Conservation (phyloP, 305 asterid genomes). For the Galium porrigens region DNA sequence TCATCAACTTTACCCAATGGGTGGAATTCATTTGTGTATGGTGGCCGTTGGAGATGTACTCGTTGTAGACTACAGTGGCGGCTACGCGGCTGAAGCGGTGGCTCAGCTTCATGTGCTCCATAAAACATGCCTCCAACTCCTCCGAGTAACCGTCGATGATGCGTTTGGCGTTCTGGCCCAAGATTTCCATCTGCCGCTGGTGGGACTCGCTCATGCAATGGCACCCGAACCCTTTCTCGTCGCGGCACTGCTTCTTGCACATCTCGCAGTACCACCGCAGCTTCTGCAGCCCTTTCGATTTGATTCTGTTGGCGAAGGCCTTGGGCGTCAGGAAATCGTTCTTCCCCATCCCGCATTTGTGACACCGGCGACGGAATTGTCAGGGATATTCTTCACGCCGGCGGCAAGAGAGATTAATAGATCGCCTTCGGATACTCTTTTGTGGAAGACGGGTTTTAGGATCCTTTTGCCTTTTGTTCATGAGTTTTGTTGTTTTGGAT, state of each 20-base stretch:
- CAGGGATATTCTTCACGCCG: constrained; percentile 3
- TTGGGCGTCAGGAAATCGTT: constrained; percentile 76
- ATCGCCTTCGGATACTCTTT: no score
- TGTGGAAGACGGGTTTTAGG: no score
- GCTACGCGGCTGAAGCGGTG: constrained; percentile 74
- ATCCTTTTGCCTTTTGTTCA: no score
- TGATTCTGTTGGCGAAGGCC: constrained; percentile 75
- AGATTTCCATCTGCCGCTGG: constrained; percentile 79
- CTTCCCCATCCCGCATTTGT: constrained; percentile 41
- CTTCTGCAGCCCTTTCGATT: constrained; percentile 34
- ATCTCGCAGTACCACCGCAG: constrained; percentile 65
- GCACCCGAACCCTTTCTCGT: constrained; percentile 85
- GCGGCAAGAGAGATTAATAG: not conserved
- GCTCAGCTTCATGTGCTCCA: constrained; percentile 70
- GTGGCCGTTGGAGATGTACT: constrained; percentile 59
- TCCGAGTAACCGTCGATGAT: constrained; percentile 56
- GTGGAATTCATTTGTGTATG: constrained; percentile 81
- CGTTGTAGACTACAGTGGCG: constrained; percentile 78
- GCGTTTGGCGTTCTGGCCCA: constrained; percentile 59
- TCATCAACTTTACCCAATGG: constrained; percentile 69
- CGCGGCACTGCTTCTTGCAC: constrained; percentile 85
- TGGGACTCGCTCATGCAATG: constrained; percentile 88
- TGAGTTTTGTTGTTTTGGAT: no score
- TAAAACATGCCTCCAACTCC: constrained; percentile 48
- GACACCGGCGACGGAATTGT: not conserved